Conservation (phyloP, 371 early-diverging fungal genomes). For the Mucor saturninus region DNA sequence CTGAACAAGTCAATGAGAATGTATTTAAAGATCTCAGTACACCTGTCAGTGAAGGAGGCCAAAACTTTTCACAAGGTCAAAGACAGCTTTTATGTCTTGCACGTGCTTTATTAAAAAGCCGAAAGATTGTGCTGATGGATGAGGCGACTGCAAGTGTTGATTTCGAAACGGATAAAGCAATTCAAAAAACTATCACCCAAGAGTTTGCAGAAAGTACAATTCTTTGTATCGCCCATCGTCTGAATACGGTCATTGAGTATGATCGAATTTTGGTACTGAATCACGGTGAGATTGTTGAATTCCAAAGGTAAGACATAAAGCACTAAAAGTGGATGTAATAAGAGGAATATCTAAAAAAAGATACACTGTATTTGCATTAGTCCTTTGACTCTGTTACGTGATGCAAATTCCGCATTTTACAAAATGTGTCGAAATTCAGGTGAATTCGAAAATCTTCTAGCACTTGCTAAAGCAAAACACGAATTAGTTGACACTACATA, state of each 20-base stretch:
- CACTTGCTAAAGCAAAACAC: slow-evolving; percentile 43
- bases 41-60: slow-evolving; percentile 67
- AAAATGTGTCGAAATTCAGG: slow-evolving; percentile 74
- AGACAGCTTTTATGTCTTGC: slow-evolving; percentile 83
- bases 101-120: slow-evolving; percentile 69
- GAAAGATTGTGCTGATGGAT: slow-evolving; percentile 62
- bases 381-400: slow-evolving; percentile 57
- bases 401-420: slow-evolving; percentile 54
- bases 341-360: neutral
- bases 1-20: slow-evolving; percentile 15
- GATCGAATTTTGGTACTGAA: slow-evolving; percentile 55
- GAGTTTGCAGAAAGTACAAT: slow-evolving; percentile 48
- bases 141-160: slow-evolving; percentile 71
- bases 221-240: slow-evolving; percentile 69
- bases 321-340: too few relatives aligned
- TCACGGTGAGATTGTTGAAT: slow-evolving; percentile 43
- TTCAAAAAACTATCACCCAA: slow-evolving; percentile 63
- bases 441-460: slow-evolving; percentile 62
- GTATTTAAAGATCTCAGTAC: slow-evolving; percentile 28
- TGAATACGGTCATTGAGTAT: slow-evolving; percentile 61
- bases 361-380: slow-evolving; percentile 11
- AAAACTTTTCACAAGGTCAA: slow-evolving; percentile 84
- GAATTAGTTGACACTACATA: slow-evolving; percentile 10
- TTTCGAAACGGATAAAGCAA: slow-evolving; percentile 63
- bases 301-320: slow-evolving; percentile 29